A percentile compares a stretch with the other conserved stretches of the same genome.
These are phyloP conservation scores for Cenchrus americanus DNA, from an alignment of 176 grass and related monocot genomes.

Conservation along the genomic window DNA sequence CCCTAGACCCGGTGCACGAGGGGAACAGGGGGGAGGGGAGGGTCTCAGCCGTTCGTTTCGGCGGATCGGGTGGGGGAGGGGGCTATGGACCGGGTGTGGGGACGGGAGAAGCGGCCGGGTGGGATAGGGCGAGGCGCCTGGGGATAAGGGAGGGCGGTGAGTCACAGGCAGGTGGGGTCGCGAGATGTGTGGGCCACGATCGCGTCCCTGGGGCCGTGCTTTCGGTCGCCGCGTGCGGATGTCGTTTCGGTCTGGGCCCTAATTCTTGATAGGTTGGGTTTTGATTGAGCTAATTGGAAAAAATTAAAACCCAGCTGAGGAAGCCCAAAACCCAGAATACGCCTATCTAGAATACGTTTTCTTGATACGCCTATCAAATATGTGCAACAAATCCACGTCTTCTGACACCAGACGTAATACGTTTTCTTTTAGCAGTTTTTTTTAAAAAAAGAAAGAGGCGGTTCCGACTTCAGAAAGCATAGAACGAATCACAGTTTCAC, in stretches of 20 bases:
- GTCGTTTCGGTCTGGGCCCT: background rate
- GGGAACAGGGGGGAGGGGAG: background rate
- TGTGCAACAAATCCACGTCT: no score
- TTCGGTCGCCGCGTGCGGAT: background rate
- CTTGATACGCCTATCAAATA: no score
- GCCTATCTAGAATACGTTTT: no score
- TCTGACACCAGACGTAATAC: no score
- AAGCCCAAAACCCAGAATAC: background rate
- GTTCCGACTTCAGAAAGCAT: no score
- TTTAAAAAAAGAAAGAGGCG: no score
- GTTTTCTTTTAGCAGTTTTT: no score
- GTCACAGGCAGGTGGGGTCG: background rate
- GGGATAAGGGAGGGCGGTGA: slow-evolving; percentile 7
- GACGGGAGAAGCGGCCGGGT: background rate
- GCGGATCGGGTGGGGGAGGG: background rate
- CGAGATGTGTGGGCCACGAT: background rate
- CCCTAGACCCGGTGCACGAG: background rate
- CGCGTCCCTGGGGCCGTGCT: background rate
- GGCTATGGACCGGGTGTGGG: background rate
- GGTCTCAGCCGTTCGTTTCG: background rate
- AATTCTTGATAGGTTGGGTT: no score
- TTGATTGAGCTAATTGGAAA: no score
- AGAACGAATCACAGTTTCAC: no score
- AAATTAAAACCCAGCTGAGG: no score
- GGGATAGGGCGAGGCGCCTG: background rate